Percentiles rank a stretch among this genome's conserved stretches.
Conservation (phyloP, 1,284 basidiomycete species). For the Fomitopsis palustris region DNA sequence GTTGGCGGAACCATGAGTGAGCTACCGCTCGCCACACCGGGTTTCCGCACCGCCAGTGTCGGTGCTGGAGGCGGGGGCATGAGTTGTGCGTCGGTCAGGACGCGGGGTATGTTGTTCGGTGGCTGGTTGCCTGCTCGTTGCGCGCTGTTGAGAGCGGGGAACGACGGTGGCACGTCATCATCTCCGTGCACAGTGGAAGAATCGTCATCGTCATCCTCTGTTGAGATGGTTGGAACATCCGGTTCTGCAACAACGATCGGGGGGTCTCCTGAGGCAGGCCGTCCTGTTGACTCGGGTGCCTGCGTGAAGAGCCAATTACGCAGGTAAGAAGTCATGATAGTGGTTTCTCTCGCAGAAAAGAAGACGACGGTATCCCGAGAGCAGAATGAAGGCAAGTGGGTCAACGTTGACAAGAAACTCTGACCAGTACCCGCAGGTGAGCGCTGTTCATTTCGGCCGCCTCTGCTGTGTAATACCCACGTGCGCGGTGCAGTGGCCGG, state of each 20-base stretch:
- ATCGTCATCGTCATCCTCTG: conserved; percentile 43
- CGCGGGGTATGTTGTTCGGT: conserved; percentile 32
- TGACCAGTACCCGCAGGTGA: not conserved
- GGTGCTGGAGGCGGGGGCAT: conserved; percentile 75
- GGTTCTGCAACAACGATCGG: not conserved
- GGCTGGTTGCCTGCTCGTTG: conserved; percentile 49
- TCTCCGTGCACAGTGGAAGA: conserved; percentile 47
- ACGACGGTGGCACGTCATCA: conserved; percentile 74
- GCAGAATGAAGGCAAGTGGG: not conserved
- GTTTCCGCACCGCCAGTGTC: conserved; percentile 40
- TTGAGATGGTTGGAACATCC: not conserved
- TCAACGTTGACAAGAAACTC: not conserved
- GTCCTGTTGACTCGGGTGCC: conserved; percentile 7
- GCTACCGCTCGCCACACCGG: conserved; percentile 36
- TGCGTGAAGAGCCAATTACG: conserved; percentile 27
- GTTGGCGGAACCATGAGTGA: conserved; percentile 57
- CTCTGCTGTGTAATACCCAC: not conserved
- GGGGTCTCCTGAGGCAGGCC: not conserved
- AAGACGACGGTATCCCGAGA: not conserved
- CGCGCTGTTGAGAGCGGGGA: conserved; percentile 78
- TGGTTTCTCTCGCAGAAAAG: not conserved
- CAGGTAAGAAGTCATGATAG: conserved; percentile 26
- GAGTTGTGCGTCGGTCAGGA: conserved; percentile 50
- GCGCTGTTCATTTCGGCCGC: not conserved
- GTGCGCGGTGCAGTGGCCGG: no score